Percentiles rank a stretch among this genome's conserved stretches.
These are phyloP conservation scores for Daldinia decipiens DNA, from an alignment of 495 filamentous ascomycete species.

Conservation along the genomic window DNA sequence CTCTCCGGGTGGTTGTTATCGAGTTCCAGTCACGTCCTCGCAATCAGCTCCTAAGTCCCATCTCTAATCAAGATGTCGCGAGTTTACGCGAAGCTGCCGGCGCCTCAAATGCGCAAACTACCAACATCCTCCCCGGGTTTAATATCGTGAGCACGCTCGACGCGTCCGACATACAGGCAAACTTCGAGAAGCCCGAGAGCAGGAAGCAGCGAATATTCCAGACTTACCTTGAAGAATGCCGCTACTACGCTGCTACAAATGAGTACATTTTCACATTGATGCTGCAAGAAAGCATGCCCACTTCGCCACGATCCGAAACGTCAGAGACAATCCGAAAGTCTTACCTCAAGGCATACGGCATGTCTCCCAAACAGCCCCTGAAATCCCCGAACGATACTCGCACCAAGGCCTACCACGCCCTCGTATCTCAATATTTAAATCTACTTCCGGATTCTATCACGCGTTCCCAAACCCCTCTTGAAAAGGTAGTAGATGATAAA, in stretches of 20 bases:
- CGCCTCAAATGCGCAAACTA: conserved; percentile 62
- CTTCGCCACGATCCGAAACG: conserved; percentile 43
- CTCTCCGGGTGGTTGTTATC: conserved; percentile 79
- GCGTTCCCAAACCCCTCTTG: conserved; percentile 45
- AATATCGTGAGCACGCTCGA: conserved; percentile 55
- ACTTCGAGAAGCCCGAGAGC: conserved; percentile 65
- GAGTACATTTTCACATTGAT: conserved; percentile 58
- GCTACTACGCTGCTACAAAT: conserved; percentile 63
- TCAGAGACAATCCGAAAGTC: conserved; percentile 43
- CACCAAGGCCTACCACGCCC: conserved; percentile 49
- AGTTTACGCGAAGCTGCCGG: conserved; percentile 74
- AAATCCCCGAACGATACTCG: conserved; percentile 43
- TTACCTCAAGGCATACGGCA: conserved; percentile 46
- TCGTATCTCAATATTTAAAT: conserved; percentile 54
- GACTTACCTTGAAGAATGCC: conserved; percentile 75
- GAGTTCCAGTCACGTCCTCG: conserved; percentile 84
- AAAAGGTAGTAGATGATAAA: conserved; percentile 41
- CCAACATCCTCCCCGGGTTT: conserved; percentile 57
- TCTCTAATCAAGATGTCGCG: conserved; percentile 73
- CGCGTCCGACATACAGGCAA: conserved; percentile 59
- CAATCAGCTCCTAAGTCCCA: conserved; percentile 69
- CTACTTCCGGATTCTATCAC: conserved; percentile 51
- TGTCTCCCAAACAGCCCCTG: conserved; percentile 46
- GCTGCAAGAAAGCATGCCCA: conserved; percentile 49
- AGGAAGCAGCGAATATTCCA: conserved; percentile 71